Evolutionary conservation across 179 eudicot genomes (phyloP).

Genomic region (Corrigiola litoralis): DNA sequence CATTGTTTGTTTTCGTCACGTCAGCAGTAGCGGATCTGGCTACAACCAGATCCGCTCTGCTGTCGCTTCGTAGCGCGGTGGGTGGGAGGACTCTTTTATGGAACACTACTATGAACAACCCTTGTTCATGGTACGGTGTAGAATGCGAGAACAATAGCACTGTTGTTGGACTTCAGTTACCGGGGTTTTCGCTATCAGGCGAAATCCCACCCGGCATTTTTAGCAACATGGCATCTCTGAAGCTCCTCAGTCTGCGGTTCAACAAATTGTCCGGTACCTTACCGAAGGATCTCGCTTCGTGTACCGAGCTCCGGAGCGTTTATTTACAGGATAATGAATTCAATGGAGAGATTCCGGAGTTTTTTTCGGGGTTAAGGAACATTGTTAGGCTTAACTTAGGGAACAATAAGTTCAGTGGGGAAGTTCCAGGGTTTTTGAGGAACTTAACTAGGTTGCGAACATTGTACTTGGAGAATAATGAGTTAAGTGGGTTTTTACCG

Average conservation of each 20-base stretch:
- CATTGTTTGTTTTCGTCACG: too few species aligned
- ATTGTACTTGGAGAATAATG: slow-evolving; percentile 50
- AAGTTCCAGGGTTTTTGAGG: slow-evolving; percentile 28
- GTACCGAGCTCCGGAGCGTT: slow-evolving; percentile 43
- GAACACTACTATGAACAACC: slow-evolving; percentile 16
- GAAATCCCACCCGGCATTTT: slow-evolving; percentile 44
- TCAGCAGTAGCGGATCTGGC: slow-evolving; percentile 32
- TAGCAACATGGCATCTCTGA: slow-evolving; percentile 41
- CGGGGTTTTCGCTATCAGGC: slow-evolving; percentile 66
- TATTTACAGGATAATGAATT: slow-evolving; percentile 57
- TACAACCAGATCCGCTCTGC: slow-evolving; percentile 30
- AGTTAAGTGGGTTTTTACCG: slow-evolving; percentile 54
- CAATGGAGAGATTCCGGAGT: slow-evolving; percentile 52
- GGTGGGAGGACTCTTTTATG: slow-evolving; percentile 43
- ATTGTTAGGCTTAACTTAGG: slow-evolving; percentile 59
- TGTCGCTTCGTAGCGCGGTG: slow-evolving; percentile 37
- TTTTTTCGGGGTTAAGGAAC: slow-evolving; percentile 25
- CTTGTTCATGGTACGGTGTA: slow-evolving; percentile 45
- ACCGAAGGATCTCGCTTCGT: slow-evolving; percentile 41
- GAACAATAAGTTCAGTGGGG: slow-evolving; percentile 51
- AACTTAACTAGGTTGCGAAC: slow-evolving; percentile 51
- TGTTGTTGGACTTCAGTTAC: slow-evolving; percentile 57
- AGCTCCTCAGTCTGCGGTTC: slow-evolving; percentile 56
- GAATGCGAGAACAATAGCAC: slow-evolving; percentile 35
- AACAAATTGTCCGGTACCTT: slow-evolving; percentile 44